These are phyloP conservation scores for Erodium maritimum DNA, from an alignment of 345 rosid genomes.

Conservation along the genomic window DNA sequence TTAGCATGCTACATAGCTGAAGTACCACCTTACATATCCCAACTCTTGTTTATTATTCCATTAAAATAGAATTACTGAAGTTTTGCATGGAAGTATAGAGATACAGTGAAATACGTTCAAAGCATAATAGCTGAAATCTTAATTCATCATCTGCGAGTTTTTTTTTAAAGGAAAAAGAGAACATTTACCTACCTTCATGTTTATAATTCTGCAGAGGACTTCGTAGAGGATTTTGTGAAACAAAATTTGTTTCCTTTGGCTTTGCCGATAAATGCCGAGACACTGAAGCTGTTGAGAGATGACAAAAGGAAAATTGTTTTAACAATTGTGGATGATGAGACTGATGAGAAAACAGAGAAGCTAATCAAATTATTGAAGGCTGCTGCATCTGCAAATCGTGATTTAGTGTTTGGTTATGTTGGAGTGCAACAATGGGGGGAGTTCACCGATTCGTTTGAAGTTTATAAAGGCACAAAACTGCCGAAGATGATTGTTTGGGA, in stretches of 20 bases:
- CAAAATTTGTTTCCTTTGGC: constrained; percentile 70
- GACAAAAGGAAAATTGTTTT: constrained; percentile 73
- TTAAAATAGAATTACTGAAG: too few species aligned
- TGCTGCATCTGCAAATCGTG: constrained; percentile 90
- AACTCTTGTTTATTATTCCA: too few species aligned
- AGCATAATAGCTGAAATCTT: neutral
- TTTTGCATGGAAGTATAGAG: too few species aligned
- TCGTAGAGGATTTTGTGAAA: constrained; percentile 65
- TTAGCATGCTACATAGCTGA: too few species aligned
- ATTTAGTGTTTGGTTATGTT: constrained; percentile 72
- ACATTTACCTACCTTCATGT: constrained; percentile 2
- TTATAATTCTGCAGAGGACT: constrained; percentile 42
- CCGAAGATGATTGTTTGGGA: constrained; percentile 87
- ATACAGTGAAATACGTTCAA: too few species aligned
- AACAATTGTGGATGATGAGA: constrained; percentile 64
- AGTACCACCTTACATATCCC: too few species aligned
- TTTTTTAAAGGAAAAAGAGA: neutral
- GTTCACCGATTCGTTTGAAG: constrained; percentile 64
- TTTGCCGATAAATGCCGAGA: constrained; percentile 68
- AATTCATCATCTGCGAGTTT: neutral
- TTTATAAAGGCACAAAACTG: constrained; percentile 36
- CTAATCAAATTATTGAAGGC: constrained; percentile 60
- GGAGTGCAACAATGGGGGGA: constrained; percentile 74
- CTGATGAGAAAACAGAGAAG: constrained; percentile 45
- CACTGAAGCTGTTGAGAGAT: constrained; percentile 65